Evolutionary conservation across 805 yeast genomes (phyloP).

Genomic region (Sugiyamaella mastotermitis): DNA sequence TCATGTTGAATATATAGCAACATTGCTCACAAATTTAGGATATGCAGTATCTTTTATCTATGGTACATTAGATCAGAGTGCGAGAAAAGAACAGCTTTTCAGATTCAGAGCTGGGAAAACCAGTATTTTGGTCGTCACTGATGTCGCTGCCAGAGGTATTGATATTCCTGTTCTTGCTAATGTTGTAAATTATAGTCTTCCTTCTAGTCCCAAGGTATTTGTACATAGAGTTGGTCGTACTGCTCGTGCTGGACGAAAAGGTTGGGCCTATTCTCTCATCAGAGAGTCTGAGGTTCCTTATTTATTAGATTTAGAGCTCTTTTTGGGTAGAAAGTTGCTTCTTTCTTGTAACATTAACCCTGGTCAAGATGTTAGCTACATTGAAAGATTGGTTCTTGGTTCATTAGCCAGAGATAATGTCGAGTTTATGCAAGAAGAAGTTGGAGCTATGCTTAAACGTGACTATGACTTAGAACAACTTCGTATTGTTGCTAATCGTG

Average conservation of each 20-base stretch:
- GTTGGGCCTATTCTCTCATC: slow-evolving; percentile 94
- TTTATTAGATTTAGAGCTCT: slow-evolving; percentile 80
- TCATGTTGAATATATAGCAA: slow-evolving; percentile 87
- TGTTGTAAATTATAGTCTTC: slow-evolving; percentile 85
- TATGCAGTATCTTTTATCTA: slow-evolving; percentile 85
- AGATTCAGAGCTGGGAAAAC: slow-evolving; percentile 82
- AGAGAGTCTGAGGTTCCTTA: slow-evolving; percentile 85
- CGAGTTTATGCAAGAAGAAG: slow-evolving; percentile 69
- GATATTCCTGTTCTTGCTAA: slow-evolving; percentile 96
- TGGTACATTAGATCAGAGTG: slow-evolving; percentile 92
- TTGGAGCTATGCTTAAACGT: slow-evolving; percentile 50
- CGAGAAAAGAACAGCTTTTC: slow-evolving; percentile 81
- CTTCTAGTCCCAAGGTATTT: slow-evolving; percentile 88
- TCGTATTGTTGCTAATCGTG: slow-evolving; percentile 71
- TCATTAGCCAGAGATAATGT: slow-evolving; percentile 66
- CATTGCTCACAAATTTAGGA: slow-evolving; percentile 67
- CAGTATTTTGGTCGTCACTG: slow-evolving; percentile 88
- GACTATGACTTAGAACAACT: slow-evolving; percentile 64
- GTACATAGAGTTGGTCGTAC: slow-evolving; percentile 98
- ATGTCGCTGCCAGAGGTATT: slow-evolving; percentile 92
- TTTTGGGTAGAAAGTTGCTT: slow-evolving; percentile 75
- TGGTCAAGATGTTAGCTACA: slow-evolving; percentile 56
- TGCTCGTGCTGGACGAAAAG: slow-evolving; percentile 96
- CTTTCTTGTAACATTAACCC: slow-evolving; percentile 34
- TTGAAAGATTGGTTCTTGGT: slow-evolving; percentile 77